These are phyloP conservation scores for Eucalyptus virginea DNA, from an alignment of 345 rosid species.

Conservation along the genomic window DNA sequence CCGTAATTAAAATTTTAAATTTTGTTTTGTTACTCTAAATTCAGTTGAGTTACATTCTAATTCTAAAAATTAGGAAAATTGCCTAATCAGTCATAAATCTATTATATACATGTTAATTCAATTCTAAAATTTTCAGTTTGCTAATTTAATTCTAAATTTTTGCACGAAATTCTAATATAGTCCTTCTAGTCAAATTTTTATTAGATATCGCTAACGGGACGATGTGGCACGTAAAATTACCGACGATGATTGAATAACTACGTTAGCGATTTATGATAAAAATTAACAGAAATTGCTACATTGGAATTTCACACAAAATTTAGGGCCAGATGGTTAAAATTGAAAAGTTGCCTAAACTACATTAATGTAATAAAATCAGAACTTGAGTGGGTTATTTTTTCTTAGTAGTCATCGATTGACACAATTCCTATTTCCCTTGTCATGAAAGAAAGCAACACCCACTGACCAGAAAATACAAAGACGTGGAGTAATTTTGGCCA, in stretches of 20 bases:
- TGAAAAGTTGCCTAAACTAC: background rate
- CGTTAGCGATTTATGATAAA: rapidly evolving
- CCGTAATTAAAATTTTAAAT: background rate
- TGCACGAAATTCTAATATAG: background rate
- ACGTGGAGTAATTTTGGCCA: background rate
- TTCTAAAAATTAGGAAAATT: rapidly evolving
- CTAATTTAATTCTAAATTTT: rapidly evolving
- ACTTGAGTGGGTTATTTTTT: background rate
- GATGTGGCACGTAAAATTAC: rapidly evolving
- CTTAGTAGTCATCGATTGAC: background rate
- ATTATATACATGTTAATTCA: background rate
- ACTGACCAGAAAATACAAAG: background rate
- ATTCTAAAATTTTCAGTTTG: background rate
- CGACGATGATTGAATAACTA: rapidly evolving
- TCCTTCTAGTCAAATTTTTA: rapidly evolving
- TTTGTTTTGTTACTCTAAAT: background rate
- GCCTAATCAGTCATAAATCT: rapidly evolving
- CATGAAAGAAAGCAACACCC: background rate
- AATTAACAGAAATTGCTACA: rapidly evolving
- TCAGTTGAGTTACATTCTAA: background rate
- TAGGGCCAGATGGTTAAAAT: background rate
- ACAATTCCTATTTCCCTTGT: background rate
- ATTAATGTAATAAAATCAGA: no score
- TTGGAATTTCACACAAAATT: background rate
- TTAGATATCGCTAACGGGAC: rapidly evolving